Conservation (phyloP, 2,329 filamentous ascomycete genomes). For the Penicillium thymicola region DNA sequence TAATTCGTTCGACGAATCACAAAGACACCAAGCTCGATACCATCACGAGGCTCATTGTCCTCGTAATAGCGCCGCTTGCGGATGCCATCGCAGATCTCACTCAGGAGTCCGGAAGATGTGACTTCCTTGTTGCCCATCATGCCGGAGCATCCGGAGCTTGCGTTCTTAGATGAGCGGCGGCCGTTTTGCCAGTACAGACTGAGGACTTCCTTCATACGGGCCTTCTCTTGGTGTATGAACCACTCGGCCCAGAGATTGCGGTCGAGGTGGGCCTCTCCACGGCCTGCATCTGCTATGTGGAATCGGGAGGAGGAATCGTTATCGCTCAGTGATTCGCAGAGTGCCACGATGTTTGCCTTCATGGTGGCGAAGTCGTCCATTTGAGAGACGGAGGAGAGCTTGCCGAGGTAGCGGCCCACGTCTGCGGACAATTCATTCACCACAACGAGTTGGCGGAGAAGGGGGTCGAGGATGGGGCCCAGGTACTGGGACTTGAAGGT, state of each 20-base stretch:
- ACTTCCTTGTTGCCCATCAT: slow-evolving; percentile 43
- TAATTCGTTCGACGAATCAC: slow-evolving; percentile 46
- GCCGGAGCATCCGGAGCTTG: slow-evolving; percentile 23
- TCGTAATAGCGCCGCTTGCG: slow-evolving; percentile 48
- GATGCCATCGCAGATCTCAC: slow-evolving; percentile 59
- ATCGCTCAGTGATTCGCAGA: slow-evolving; percentile 42
- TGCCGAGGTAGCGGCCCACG: slow-evolving; percentile 53
- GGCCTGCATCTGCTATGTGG: slow-evolving; percentile 50
- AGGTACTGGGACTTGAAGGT: slow-evolving; percentile 61
- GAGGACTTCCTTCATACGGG: slow-evolving; percentile 53
- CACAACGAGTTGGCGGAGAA: slow-evolving; percentile 58
- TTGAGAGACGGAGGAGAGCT: slow-evolving; percentile 51
- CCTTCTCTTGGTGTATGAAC: slow-evolving; percentile 64
- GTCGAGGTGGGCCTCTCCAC: slow-evolving; percentile 50
- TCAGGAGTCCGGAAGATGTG: slow-evolving; percentile 55
- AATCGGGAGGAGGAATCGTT: slow-evolving; percentile 41
- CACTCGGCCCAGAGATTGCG: slow-evolving; percentile 59
- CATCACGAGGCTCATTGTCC: slow-evolving; percentile 43
- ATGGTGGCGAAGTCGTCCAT: slow-evolving; percentile 56
- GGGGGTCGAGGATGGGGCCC: slow-evolving; percentile 59
- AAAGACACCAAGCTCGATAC: slow-evolving; percentile 49
- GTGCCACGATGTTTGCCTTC: slow-evolving; percentile 37
- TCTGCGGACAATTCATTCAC: slow-evolving; percentile 58
- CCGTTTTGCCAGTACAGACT: slow-evolving; percentile 42
- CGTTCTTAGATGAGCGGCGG: slow-evolving; percentile 31